Base-by-base conservation (phyloP, 345 rosid species). In the Streptanthus diversifolius region DNA sequence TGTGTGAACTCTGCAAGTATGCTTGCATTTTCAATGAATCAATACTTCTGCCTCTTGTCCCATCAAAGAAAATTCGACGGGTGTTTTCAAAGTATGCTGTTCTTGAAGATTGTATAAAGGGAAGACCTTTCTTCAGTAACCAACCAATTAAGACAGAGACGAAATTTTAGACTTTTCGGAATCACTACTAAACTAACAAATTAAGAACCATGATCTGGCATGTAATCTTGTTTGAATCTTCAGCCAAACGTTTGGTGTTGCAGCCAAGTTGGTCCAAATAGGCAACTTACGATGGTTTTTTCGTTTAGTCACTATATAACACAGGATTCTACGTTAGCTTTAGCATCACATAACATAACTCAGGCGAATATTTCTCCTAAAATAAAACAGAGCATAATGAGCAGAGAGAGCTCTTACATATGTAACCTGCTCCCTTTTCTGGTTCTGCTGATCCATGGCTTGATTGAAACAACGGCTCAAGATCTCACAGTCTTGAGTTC, bases 261-360 rank as follows among this genome's bases (percentile, higher is more conserved):
- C 8, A 63, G 25, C 22, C 37, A 53, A 55, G 52, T 12, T 66
- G 33, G 73, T 41, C 73, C 44, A 41, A 40, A 30, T 13, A 54
- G 43, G 54, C 40, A 8, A 29, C 40, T 39, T 41, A 24, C 10
- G 27, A 21, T 9, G n/a, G 33, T 48, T 19, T 7, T 1, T 59
- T 39, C 11, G 11, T 49, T 59, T 39, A n/a, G 11, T 49, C 40
- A 59, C 21, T 40, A 44, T 40, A 44, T 64, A 64, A 22, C 0
- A 30, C 53, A 66, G 4, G 19, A 8, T 9, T 10, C 0, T 21
- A 21, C 0, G 5, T 33, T 56, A 74, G 55, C 73, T 59, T 14
- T 33, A 43, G 77, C 77, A 54, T 72, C 70, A 72, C 63, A n/a
- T 8, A 40, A 48, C 33, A 60, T 0, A 48, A 48, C 14, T 24